These are phyloP conservation scores for Ophiostoma quercus DNA, from an alignment of 2,329 filamentous ascomycete species.

Conservation along the genomic window DNA sequence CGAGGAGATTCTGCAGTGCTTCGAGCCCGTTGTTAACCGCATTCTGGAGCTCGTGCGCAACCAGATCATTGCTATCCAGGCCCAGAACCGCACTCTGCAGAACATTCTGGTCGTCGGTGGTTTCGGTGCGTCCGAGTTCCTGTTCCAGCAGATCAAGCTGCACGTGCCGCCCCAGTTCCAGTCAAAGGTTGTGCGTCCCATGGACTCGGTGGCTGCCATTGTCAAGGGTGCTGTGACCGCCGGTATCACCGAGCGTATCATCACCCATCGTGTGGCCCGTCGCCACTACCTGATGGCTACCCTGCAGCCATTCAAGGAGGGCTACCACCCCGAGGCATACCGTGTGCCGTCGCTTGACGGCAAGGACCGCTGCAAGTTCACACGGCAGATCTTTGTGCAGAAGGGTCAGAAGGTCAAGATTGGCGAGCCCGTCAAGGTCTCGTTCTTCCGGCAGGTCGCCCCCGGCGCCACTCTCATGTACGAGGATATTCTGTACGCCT, in stretches of 20 bases:
- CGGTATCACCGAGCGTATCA: conserved; percentile 92
- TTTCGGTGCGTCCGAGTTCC: conserved; percentile 96
- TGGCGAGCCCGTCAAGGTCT: conserved; percentile 96
- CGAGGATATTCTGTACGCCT: conserved; percentile 95
- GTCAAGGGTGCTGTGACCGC: conserved; percentile 97
- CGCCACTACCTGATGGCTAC: conserved; percentile 99
- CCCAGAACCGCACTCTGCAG: conserved; percentile 87
- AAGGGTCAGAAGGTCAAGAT: conserved; percentile 99
- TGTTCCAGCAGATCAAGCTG: conserved; percentile 99
- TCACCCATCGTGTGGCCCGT: conserved; percentile 94
- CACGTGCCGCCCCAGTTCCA: conserved; percentile 98
- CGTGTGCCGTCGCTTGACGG: conserved; percentile 93
- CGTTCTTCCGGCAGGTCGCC: conserved; percentile 95
- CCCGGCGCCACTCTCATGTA: conserved; percentile 98
- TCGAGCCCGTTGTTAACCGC: conserved; percentile 95
- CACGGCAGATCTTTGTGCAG: conserved; percentile 94
- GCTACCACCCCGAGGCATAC: conserved; percentile 96
- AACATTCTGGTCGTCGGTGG: conserved; percentile 97
- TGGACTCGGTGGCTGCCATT: conserved; percentile 98
- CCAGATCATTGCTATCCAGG: conserved; percentile 98
- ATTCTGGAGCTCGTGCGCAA: conserved; percentile 94
- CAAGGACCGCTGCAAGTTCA: conserved; percentile 98
- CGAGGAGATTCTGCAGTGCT: conserved; percentile 97
- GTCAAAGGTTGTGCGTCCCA: conserved; percentile 93
- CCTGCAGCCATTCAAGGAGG: conserved; percentile 96